phyloP scores from a whole-genome alignment of 805 yeast species.

The Metschnikowia aberdeeniae region DNA sequence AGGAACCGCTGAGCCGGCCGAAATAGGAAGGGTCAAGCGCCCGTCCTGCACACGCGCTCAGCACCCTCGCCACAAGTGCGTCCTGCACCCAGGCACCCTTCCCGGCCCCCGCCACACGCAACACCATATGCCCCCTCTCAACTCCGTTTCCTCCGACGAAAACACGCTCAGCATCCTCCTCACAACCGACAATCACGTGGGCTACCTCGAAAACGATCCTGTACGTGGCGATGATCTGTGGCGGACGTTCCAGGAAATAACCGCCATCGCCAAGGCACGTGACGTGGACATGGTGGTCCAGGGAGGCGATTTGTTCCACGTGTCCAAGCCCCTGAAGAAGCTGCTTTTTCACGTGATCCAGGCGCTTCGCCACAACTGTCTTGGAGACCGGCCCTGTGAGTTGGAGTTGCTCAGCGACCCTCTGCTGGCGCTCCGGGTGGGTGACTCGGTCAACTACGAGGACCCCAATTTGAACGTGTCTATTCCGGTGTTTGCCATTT shows the following conservation, averaged over 20 bases:
- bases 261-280: slow-evolving; percentile 59
- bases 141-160: slow-evolving; percentile 44
- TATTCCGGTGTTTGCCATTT: slow-evolving; percentile 85
- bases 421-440: slow-evolving; percentile 52
- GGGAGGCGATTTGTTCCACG: slow-evolving; percentile 90
- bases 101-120: background rate
- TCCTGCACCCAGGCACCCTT: too few species aligned
- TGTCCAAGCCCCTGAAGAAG: slow-evolving; percentile 83
- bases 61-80: too few species aligned
- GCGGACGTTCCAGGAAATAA: slow-evolving; percentile 80
- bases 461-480: slow-evolving; percentile 88
- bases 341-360: slow-evolving; percentile 80
- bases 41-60: too few species aligned
- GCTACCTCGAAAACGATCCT: slow-evolving; percentile 85
- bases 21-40: too few species aligned
- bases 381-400: slow-evolving; percentile 86
- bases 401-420: slow-evolving; percentile 82
- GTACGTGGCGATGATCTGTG: slow-evolving; percentile 88
- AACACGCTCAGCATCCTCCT: slow-evolving; percentile 74
- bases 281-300: slow-evolving; percentile 88
- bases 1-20: too few species aligned
- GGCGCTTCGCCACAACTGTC: slow-evolving; percentile 63
- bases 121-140: slow-evolving; percentile 35
- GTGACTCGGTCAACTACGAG: slow-evolving; percentile 76
- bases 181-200: slow-evolving; percentile 96